phyloP scores from a whole-genome alignment of 176 grass and related monocot genomes.

The Lolium rigidum region DNA sequence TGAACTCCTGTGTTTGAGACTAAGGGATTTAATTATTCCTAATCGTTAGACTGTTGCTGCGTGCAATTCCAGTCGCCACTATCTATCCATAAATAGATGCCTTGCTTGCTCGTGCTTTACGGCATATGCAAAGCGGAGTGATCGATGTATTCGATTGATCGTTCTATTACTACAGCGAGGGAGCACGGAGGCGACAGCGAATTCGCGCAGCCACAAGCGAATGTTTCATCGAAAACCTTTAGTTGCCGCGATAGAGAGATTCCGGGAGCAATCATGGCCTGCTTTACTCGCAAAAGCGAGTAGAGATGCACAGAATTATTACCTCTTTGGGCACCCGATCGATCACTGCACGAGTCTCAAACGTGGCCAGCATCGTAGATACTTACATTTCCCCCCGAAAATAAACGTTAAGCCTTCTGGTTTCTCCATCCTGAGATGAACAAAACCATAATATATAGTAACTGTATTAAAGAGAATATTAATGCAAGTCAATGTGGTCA shows the following conservation, averaged over 20 bases:
- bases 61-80: constrained; percentile 11
- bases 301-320: constrained; percentile 54
- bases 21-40: constrained; percentile 43
- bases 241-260: constrained; percentile 71
- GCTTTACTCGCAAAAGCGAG: constrained; percentile 59
- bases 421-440: neutral
- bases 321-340: constrained; percentile 49
- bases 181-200: constrained; percentile 43
- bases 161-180: constrained; percentile 9
- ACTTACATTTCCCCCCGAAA: neutral
- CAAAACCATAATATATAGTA: neutral
- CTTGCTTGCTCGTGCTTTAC: constrained; percentile 25
- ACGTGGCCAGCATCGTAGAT: neutral
- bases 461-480: neutral
- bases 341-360: constrained; percentile 34
- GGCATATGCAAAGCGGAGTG: constrained; percentile 47
- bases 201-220: constrained; percentile 49
- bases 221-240: constrained; percentile 42
- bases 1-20: constrained; percentile 15
- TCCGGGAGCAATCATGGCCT: constrained; percentile 62
- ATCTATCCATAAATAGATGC: constrained; percentile 47
- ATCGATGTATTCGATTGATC: neutral
- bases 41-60: constrained; percentile 45
- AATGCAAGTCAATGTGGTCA: neutral
- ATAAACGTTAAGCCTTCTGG: neutral